These are phyloP conservation scores for Aquilaria sinensis DNA, from an alignment of 345 rosid genomes.

Conservation along the genomic window DNA sequence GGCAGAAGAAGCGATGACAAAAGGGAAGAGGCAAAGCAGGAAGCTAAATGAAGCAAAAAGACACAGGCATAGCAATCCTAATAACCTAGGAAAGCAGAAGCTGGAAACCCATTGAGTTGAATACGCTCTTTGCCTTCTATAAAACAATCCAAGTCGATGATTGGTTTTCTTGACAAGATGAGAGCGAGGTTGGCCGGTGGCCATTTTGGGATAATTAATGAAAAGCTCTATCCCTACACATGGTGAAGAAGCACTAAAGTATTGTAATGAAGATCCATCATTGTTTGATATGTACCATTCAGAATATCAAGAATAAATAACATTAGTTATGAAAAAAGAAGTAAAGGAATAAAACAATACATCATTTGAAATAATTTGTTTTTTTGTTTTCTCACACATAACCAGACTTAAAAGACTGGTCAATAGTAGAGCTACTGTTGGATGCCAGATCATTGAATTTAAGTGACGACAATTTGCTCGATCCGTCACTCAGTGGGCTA, in stretches of 20 bases:
- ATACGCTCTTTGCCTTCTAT: conserved; percentile 18
- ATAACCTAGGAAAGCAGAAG: conserved; percentile 10
- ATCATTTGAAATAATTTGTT: no score
- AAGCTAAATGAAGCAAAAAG: conserved; percentile 43
- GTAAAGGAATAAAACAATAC: no score
- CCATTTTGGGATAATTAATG: conserved; percentile 88
- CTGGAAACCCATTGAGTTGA: not conserved
- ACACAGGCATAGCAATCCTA: conserved; percentile 13
- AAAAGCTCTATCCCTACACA: conserved; percentile 90
- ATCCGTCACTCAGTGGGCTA: no score
- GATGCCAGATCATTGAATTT: no score
- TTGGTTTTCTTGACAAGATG: conserved; percentile 65
- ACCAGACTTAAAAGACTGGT: no score
- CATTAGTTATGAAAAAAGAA: no score
- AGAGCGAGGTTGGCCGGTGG: conserved; percentile 74
- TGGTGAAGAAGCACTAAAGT: conserved; percentile 79
- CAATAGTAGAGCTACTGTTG: no score
- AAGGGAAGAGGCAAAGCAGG: conserved; percentile 19
- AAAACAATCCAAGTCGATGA: conserved; percentile 22
- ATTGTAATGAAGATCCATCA: conserved; percentile 71
- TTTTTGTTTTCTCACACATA: no score
- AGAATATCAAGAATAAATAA: conserved; percentile 87
- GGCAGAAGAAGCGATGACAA: conserved; percentile 26
- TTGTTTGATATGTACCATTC: conserved; percentile 89
- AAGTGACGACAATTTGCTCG: no score